Base-by-base conservation (phyloP, 2,329 filamentous ascomycete species). In the Lomentospora prolificans region DNA sequence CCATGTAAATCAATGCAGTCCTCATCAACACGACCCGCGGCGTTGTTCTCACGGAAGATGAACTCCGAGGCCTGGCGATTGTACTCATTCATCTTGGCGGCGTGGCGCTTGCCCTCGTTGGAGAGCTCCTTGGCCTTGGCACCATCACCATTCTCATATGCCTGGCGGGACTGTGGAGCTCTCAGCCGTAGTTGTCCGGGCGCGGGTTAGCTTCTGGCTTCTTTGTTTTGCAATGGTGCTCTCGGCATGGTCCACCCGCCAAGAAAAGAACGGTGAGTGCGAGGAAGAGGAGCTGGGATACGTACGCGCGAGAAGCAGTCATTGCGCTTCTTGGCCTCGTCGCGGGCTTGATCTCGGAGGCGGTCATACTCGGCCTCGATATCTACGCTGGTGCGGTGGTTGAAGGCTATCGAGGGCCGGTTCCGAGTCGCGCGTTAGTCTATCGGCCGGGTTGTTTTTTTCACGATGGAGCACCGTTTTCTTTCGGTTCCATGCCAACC, bases 1-100 rank as follows among this genome's bases (percentile, higher is more conserved):
- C 94, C 94, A 69, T 99, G 94, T 51, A 99, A 77, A 72, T 99
- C 94, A 63, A 99, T 91, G 7, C 87, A 90, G 70, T 97, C 92
- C 41, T 76, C 76, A 14, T 82, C 79, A 8, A 95, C 86, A 59
- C 86, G 83, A 17, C 83, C 88, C 2, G 76, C 70, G 19, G 88
- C 85, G 68, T 97, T 97, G 75, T 96, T 96, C 73, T 92, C 90
- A 41, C 90, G 86, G 75, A 99, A 96, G 67, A 97, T 97, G 70
- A 82, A 95, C 58, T 96, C 89, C 58, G 89, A 89, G 1, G 94
- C 94, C 70, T 96, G 90, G 61, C 81, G 84, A 76, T 96, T 96
- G 74, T 90, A 95, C 58, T 86, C 77, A 61, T 95, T 89, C 82
- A 95, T 94, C 67, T 86, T 81, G 57, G 83, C 81, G 44, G 86